These are phyloP conservation scores for Globisporangium uncinulatum DNA, from an alignment of 352 stramenopile species.

Conservation along the genomic window DNA sequence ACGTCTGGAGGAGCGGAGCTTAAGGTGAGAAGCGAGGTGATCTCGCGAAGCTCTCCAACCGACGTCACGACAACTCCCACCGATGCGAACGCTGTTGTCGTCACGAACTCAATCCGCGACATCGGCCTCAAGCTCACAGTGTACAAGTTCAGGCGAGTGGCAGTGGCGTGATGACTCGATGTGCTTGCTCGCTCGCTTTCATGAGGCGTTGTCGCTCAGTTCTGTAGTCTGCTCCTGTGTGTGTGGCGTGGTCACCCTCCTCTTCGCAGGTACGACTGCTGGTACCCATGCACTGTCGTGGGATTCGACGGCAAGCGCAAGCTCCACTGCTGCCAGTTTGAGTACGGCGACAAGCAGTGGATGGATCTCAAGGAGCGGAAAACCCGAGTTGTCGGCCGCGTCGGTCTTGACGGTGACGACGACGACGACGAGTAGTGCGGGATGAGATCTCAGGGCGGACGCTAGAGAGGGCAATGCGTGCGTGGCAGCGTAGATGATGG, in stretches of 20 bases:
- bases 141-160: constrained; percentile 52
- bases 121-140: constrained; percentile 59
- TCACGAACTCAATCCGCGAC: constrained; percentile 49
- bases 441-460: constrained; percentile 4
- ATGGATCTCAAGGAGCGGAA: constrained; percentile 49
- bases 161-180: not conserved
- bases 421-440: not conserved
- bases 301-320: constrained; percentile 63
- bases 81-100: constrained; percentile 12
- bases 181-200: not conserved
- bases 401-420: constrained; percentile 3
- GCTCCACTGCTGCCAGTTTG: constrained; percentile 77
- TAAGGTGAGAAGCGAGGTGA: not conserved
- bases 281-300: constrained; percentile 74
- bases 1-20: not conserved
- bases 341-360: constrained; percentile 83
- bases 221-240: not conserved
- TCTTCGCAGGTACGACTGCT: constrained; percentile 60
- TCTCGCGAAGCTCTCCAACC: not conserved
- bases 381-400: constrained; percentile 35
- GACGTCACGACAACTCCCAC: not conserved
- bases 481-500: too few relatives aligned
- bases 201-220: not conserved
- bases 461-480: too few relatives aligned
- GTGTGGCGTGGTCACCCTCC: not conserved